A percentile compares a stretch with the other conserved stretches of the same genome.
phyloP scores from a whole-genome alignment of 2,329 filamentous ascomycete genomes.

The Grosmannia clavigera region DNA sequence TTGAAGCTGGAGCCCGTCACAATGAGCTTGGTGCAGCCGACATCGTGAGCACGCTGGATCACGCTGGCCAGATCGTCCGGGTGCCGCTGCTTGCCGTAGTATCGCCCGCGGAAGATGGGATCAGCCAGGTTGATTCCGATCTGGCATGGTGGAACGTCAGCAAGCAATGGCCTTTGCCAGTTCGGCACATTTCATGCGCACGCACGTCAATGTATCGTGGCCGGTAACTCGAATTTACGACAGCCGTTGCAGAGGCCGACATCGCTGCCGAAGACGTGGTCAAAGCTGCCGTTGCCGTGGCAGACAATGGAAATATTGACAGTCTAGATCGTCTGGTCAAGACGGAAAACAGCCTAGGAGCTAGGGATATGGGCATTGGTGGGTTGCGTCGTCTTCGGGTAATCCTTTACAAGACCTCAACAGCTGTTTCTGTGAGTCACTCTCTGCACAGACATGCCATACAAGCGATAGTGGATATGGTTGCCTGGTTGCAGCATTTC shows the following conservation, averaged over 20 bases:
- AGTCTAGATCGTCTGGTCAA: background rate
- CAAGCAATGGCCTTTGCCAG: background rate
- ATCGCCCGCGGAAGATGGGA: constrained; percentile 73
- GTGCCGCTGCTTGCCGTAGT: constrained; percentile 68
- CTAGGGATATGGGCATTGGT: constrained; percentile 6
- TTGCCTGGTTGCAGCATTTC: background rate
- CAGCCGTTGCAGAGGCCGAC: background rate
- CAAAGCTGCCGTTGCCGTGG: constrained; percentile 5
- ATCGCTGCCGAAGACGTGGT: constrained; percentile 12
- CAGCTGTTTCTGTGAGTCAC: background rate
- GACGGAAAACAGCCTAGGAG: constrained; percentile 2
- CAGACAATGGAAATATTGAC: background rate
- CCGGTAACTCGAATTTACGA: constrained; percentile 20
- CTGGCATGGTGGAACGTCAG: constrained; percentile 23
- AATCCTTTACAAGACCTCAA: background rate
- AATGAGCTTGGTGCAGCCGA: constrained; percentile 81
- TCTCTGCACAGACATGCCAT: background rate
- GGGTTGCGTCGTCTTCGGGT: background rate
- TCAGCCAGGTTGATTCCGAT: constrained; percentile 96
- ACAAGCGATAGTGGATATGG: background rate
- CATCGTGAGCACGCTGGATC: constrained; percentile 61
- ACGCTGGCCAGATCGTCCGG: constrained; percentile 64
- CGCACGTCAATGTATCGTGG: constrained; percentile 53
- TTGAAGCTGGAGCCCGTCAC: constrained; percentile 80
- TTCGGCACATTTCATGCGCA: background rate